Conservation (phyloP, 768 basidiomycete species). For the Pulveroboletus sp. region DNA sequence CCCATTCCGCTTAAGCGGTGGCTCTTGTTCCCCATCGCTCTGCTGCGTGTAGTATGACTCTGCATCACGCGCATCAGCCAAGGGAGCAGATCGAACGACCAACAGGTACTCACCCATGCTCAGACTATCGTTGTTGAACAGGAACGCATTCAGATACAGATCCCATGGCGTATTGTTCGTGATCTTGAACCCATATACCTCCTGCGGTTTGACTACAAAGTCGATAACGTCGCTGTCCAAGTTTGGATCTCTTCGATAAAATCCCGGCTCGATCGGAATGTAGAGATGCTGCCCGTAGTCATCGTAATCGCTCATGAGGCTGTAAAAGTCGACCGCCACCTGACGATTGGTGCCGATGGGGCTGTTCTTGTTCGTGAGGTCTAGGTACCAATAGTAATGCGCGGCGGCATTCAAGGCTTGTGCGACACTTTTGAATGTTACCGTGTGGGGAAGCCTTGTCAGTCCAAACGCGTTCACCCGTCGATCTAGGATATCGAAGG, state of each 20-base stretch:
- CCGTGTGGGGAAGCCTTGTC: neutral
- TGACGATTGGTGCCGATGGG: neutral
- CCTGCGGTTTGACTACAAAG: conserved; percentile 21
- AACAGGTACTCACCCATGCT: conserved; percentile 28
- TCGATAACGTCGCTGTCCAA: conserved; percentile 9
- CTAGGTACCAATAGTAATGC: conserved; percentile 23
- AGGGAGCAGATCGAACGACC: neutral
- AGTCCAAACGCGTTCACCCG: conserved; percentile 2
- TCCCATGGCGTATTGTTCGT: conserved; percentile 5
- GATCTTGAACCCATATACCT: conserved; percentile 31
- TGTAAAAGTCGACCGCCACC: conserved; percentile 13
- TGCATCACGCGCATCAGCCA: neutral
- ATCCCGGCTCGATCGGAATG: neutral
- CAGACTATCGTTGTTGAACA: conserved; percentile 41
- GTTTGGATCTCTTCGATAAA: conserved; percentile 1
- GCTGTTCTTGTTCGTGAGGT: conserved; percentile 2
- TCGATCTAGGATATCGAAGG: conserved; percentile 3
- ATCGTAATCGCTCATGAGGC: neutral
- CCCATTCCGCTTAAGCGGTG: conserved; percentile 5
- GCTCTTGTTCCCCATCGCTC: neutral
- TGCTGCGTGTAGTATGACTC: conserved; percentile 9
- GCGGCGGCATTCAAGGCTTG: conserved; percentile 12
- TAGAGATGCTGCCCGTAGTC: neutral
- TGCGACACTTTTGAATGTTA: neutral
- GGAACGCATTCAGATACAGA: conserved; percentile 40